These are phyloP conservation scores for Knoxia roxburghii DNA, from an alignment of 257 asterid genomes.

Conservation along the genomic window DNA sequence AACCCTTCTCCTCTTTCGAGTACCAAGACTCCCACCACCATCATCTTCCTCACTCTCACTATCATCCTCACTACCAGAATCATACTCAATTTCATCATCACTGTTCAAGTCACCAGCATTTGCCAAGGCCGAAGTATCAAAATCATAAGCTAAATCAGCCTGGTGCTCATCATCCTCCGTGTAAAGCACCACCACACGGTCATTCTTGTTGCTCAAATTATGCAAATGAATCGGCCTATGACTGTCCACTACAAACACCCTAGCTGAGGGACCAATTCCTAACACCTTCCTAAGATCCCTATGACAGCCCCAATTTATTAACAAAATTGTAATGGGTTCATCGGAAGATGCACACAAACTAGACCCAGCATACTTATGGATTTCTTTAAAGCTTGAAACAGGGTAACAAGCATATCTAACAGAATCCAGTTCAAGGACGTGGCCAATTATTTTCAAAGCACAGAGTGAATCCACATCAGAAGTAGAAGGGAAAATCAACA, in stretches of 20 bases:
- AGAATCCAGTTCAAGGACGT: slow-evolving; percentile 85
- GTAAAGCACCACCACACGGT: slow-evolving; percentile 76
- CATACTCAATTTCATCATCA: slow-evolving; percentile 72
- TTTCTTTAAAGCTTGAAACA: slow-evolving; percentile 81
- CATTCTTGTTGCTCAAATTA: slow-evolving; percentile 66
- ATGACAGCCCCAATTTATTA: slow-evolving; percentile 97
- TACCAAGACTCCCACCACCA: slow-evolving; percentile 39
- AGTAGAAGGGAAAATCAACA: slow-evolving; percentile 84
- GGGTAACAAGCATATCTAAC: slow-evolving; percentile 98
- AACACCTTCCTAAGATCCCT: slow-evolving; percentile 76
- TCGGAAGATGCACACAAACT: slow-evolving; percentile 38
- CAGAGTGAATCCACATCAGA: slow-evolving; percentile 95
- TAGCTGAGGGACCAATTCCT: slow-evolving; percentile 50
- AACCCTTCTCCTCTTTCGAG: slow-evolving; percentile 61
- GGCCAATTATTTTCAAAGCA: slow-evolving; percentile 79
- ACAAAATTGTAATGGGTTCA: slow-evolving; percentile 67
- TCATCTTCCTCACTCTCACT: slow-evolving; percentile 56
- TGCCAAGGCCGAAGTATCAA: slow-evolving; percentile 81
- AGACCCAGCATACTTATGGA: slow-evolving; percentile 73
- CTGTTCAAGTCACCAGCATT: slow-evolving; percentile 76
- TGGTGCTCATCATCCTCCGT: slow-evolving; percentile 75
- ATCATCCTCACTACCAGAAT: slow-evolving; percentile 60
- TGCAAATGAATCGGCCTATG: slow-evolving; percentile 97
- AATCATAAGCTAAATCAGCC: slow-evolving; percentile 77
- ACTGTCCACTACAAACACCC: slow-evolving; percentile 88